phyloP scores from a whole-genome alignment of 192 early-diverging fungal species.

The Phycomyces blakesleeanus region DNA sequence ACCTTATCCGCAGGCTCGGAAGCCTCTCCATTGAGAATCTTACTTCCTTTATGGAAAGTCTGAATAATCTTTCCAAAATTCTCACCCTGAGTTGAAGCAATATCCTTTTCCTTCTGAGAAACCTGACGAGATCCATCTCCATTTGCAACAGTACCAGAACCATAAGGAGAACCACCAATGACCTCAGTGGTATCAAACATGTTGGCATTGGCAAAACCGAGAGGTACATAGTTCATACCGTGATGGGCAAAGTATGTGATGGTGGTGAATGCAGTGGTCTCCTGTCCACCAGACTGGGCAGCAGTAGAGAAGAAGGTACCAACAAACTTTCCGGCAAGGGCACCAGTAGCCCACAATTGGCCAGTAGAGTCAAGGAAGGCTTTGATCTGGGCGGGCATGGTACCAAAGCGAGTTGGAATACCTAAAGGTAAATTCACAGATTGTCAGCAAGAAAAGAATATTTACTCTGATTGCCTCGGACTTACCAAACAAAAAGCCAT shows the following conservation, averaged over 20 bases:
- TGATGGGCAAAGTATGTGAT: constrained; percentile 68
- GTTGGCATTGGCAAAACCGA: constrained; percentile 51
- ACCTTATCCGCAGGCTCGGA: too few relatives aligned
- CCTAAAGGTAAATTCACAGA: constrained; percentile 29
- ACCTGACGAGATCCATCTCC: constrained; percentile 66
- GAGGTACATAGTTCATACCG: constrained; percentile 73
- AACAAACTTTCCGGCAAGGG: constrained; percentile 65
- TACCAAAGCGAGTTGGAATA: constrained; percentile 65
- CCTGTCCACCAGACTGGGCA: constrained; percentile 75
- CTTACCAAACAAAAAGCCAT: constrained; percentile 57
- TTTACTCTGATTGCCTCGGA: background rate
- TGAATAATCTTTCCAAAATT: constrained; percentile 48
- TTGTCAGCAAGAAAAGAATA: background rate
- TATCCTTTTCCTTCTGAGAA: constrained; percentile 61
- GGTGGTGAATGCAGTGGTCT: constrained; percentile 62
- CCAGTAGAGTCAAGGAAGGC: constrained; percentile 35
- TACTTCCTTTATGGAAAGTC: constrained; percentile 23
- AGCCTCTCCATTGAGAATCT: background rate
- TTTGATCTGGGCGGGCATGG: constrained; percentile 73
- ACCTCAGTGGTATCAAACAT: constrained; percentile 43
- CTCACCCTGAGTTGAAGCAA: constrained; percentile 58
- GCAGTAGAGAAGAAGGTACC: constrained; percentile 75
- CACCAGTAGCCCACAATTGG: constrained; percentile 40
- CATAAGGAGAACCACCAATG: constrained; percentile 20
- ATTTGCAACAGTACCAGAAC: constrained; percentile 39